Evolutionary conservation across 2,329 filamentous ascomycete species (phyloP).

Genomic region (Parasarocladium wereldwijsianum): DNA sequence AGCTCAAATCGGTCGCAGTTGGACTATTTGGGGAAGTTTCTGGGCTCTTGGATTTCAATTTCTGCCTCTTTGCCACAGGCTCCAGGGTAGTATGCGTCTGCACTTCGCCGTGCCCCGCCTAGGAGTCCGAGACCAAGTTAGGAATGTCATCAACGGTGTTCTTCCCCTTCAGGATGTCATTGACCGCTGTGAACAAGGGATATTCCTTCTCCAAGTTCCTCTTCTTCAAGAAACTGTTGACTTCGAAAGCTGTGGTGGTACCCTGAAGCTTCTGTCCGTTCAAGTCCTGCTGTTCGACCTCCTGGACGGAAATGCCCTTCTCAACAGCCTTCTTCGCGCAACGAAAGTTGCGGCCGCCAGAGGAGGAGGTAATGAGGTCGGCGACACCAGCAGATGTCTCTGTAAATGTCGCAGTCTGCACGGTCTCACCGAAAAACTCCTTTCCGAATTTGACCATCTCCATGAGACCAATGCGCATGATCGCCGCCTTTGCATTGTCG

Average conservation of each 20-base stretch:
- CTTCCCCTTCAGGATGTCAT: slow-evolving; percentile 62
- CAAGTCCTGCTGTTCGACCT: slow-evolving; percentile 78
- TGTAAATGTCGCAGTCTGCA: slow-evolving; percentile 79
- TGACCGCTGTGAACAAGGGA: slow-evolving; percentile 83
- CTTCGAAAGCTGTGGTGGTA: slow-evolving; percentile 80
- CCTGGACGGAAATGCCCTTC: slow-evolving; percentile 63
- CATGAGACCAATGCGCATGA: slow-evolving; percentile 89
- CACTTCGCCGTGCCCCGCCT: not conserved
- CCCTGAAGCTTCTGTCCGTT: slow-evolving; percentile 97
- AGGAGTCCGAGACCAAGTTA: slow-evolving; percentile 35
- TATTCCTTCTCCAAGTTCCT: slow-evolving; percentile 70
- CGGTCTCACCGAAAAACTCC: slow-evolving; percentile 76
- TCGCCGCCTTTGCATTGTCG: slow-evolving; percentile 95
- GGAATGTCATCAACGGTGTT: slow-evolving; percentile 72
- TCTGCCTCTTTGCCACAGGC: too few relatives aligned
- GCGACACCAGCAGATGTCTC: slow-evolving; percentile 91
- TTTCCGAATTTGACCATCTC: slow-evolving; percentile 96
- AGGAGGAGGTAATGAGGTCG: slow-evolving; percentile 88
- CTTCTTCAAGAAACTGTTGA: slow-evolving; percentile 74
- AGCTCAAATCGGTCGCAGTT: too few relatives aligned
- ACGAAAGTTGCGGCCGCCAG: slow-evolving; percentile 82
- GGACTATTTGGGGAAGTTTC: too few relatives aligned
- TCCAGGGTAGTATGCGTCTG: too few relatives aligned
- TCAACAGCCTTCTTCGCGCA: slow-evolving; percentile 82
- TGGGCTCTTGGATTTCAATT: too few relatives aligned